Conservation (phyloP, 768 basidiomycete genomes). For the Clitopilus hobsonii region DNA sequence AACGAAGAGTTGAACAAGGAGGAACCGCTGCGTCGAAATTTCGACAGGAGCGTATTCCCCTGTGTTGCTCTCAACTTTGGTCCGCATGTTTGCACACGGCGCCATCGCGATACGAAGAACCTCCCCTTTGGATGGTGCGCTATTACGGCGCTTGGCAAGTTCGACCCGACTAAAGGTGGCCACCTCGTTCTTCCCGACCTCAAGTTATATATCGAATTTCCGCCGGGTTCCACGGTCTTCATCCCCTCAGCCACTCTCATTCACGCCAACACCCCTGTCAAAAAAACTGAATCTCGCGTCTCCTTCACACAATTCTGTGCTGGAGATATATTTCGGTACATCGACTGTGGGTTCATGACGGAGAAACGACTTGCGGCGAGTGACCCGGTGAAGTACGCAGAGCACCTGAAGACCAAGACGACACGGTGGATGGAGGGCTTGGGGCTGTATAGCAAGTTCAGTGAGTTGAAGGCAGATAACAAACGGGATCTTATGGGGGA, state of each 20-base stretch:
- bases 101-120: not conserved
- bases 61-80: not conserved
- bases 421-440: not conserved
- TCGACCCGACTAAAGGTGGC: not conserved
- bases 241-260: not conserved
- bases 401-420: not conserved
- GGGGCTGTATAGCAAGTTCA: not conserved
- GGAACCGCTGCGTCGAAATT: not conserved
- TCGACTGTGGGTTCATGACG: not conserved
- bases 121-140: not conserved
- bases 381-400: not conserved
- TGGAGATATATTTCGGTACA: not conserved
- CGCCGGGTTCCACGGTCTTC: not conserved
- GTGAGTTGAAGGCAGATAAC: not conserved
- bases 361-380: not conserved
- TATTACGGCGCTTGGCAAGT: not conserved
- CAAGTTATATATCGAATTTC: not conserved
- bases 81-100: not conserved
- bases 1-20: not conserved
- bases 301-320: not conserved
- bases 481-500: not conserved
- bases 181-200: constrained; percentile 1
- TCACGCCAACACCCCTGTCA: not conserved
- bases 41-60: not conserved
- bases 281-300: not conserved